These are phyloP conservation scores for Annulohypoxylon moriforme DNA, from an alignment of 495 filamentous ascomycete species.

Conservation along the genomic window DNA sequence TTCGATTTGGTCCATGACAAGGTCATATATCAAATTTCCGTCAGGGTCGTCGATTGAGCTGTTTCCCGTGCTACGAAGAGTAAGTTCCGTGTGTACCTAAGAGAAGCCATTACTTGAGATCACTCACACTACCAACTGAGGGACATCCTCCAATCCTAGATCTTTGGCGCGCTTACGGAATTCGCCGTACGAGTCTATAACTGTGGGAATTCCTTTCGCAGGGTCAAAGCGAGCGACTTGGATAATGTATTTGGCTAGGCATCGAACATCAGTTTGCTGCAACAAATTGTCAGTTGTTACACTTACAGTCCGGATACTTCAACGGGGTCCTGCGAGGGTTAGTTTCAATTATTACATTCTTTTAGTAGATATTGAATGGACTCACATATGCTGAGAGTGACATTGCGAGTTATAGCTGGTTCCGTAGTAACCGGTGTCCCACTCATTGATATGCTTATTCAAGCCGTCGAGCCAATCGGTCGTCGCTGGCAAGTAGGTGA, in stretches of 20 bases:
- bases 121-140: constrained; percentile 75
- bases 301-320: constrained; percentile 70
- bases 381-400: constrained; percentile 67
- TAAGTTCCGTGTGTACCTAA: constrained; percentile 3
- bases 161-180: constrained; percentile 70
- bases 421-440: constrained; percentile 81
- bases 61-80: constrained; percentile 66
- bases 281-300: not conserved
- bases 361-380: not conserved
- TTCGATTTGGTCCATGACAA: constrained; percentile 74
- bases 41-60: constrained; percentile 90
- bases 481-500: constrained; percentile 83
- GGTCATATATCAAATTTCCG: constrained; percentile 76
- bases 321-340: constrained; percentile 66
- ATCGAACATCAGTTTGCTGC: constrained; percentile 2
- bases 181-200: constrained; percentile 80
- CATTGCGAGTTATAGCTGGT: constrained; percentile 77
- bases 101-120: not conserved
- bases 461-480: constrained; percentile 93
- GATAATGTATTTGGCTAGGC: constrained; percentile 75
- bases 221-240: constrained; percentile 91
- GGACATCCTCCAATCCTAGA: constrained; percentile 60
- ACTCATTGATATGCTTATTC: constrained; percentile 80
- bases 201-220: constrained; percentile 84
- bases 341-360: constrained; percentile 11